Evolutionary conservation across 257 asterid species (phyloP), one percentile per base, ranked within the genome.

Genomic region (Apocynum venetum): DNA sequence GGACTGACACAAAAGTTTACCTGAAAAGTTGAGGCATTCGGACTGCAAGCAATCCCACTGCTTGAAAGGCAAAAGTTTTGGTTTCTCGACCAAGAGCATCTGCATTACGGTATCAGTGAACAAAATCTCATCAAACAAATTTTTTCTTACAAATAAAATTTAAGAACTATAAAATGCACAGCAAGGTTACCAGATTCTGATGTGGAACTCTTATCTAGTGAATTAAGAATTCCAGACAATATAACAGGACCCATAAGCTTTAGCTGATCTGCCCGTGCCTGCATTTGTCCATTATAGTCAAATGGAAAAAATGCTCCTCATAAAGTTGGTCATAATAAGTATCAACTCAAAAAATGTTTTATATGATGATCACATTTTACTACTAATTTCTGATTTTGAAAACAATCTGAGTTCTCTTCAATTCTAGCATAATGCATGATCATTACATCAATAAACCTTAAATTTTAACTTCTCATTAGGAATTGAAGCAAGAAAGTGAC

Each of bases 21-120:
- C 98, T 91, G 80, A 91, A 95, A 82, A 95, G 98, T 80, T 89
- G 93, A 82, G 99, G 99, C 99, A 92, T 89, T 51, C 99, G 92
- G 68, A 86, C 89, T 72, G 99, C 97, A 79, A 95, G 98, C 90
- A 90, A 88, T 80, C 99, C 99, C 71, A 95, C 88, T 78, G 99
- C 96, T 87, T 91, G 99, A 84, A 83, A 95, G 80, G 96, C 90
- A 82, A 93, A 95, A 73, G 90, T 87, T 88, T 87, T 91, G 43
- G 96, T 91, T 78, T 92, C 97, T 87, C 93, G 87, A 44, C 90
- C 87, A 87, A 88, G 78, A 43, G 90, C 81, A 90, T 95, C 99
- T 95, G 92, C 77, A 80, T 75, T 77, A 84, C 66, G 75, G 75
- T 40, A 79, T 72, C n/a, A 13, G 19, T 25, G 31, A 35, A 48